Conservation (phyloP, 257 asterid genomes). For the Solanum gandarillasii region DNA sequence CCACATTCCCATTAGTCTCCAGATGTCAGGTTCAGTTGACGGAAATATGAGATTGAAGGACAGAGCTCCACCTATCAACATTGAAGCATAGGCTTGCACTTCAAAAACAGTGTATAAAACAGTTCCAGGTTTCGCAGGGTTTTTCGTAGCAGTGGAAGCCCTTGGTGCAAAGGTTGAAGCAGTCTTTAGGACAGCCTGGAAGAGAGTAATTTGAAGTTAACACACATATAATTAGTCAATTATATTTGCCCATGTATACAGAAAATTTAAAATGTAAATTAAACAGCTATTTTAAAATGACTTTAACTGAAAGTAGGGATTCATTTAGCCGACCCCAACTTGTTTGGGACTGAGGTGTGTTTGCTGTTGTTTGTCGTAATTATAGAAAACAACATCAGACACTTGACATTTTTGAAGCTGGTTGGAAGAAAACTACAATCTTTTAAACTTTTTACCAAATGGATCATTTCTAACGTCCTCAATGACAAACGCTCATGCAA, state of each 20-base stretch:
- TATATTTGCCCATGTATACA: neutral
- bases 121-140: conserved; percentile 83
- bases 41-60: conserved; percentile 87
- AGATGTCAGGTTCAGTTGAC: conserved; percentile 79
- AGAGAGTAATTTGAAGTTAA: neutral
- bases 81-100: conserved; percentile 72
- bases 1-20: conserved; percentile 99
- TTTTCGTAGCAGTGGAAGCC: conserved; percentile 80
- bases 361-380: neutral
- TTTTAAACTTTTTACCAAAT: neutral
- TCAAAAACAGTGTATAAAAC: conserved; percentile 69
- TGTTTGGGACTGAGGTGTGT: neutral
- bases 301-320: neutral
- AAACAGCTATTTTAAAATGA: neutral
- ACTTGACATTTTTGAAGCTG: neutral
- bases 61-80: conserved; percentile 76
- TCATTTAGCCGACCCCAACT: neutral
- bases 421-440: neutral
- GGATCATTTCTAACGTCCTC: neutral
- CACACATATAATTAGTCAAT: neutral
- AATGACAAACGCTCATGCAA: neutral
- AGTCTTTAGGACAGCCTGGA: conserved; percentile 89
- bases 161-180: conserved; percentile 98
- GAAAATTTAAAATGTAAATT: neutral
- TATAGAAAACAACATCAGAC: neutral